A percentile compares a stretch with the other conserved stretches of the same genome.
Conservation (phyloP, 2,329 filamentous ascomycete species). For the Neurospora sp. region DNA sequence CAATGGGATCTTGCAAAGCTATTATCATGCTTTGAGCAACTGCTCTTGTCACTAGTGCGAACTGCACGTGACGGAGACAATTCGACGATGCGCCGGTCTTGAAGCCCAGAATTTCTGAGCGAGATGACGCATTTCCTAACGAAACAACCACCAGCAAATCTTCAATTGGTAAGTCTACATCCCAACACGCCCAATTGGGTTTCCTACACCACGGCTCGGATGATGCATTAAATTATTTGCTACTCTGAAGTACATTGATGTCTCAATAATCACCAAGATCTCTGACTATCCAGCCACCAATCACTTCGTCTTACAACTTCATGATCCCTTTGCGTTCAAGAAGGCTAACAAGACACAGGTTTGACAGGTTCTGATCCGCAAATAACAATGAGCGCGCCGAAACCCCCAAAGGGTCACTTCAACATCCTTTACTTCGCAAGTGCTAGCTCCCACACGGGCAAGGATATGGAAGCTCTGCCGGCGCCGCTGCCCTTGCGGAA, state of each 20-base stretch:
- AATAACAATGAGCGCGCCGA: slow-evolving; percentile 30
- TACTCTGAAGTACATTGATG: slow-evolving; percentile 47
- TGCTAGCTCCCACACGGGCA: slow-evolving; percentile 61
- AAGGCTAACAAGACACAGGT: slow-evolving; percentile 6
- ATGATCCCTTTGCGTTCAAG: slow-evolving; percentile 3
- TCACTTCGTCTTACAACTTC: slow-evolving; percentile 5
- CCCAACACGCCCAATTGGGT: background rate
- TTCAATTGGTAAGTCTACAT: slow-evolving; percentile 7
- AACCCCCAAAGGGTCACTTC: slow-evolving; percentile 55
- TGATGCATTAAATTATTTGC: slow-evolving; percentile 50
- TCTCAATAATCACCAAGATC: slow-evolving; percentile 60
- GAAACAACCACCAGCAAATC: background rate
- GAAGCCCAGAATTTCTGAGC: background rate
- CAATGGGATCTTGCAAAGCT: background rate
- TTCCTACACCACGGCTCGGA: slow-evolving; percentile 16
- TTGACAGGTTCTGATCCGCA: background rate
- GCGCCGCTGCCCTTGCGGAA: slow-evolving; percentile 54
- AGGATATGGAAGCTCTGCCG: slow-evolving; percentile 52
- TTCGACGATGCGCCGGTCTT: background rate
- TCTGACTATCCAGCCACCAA: slow-evolving; percentile 38
- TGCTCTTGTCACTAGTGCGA: background rate
- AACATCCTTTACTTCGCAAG: slow-evolving; percentile 74
- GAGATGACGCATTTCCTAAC: background rate
- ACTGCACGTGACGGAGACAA: background rate
- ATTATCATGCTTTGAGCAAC: background rate